Evolutionary conservation across 2,329 filamentous ascomycete species (phyloP), one percentile per base, ranked within the genome.

Genomic region (Fusarium hainanense): DNA sequence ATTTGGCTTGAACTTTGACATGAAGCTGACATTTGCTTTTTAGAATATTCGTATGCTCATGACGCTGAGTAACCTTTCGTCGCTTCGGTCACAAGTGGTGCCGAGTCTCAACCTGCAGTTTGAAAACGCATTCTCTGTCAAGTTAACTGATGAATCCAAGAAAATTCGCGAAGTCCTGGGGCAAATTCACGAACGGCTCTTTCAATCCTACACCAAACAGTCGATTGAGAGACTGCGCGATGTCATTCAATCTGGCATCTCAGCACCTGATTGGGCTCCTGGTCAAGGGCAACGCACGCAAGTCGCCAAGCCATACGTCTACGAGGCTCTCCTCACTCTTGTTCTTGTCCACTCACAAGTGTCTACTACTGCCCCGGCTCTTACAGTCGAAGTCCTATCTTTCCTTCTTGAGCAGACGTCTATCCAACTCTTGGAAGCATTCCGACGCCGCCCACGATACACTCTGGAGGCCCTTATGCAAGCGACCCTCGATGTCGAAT

Each of bases 401-500:
- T 92, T 95, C 78, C 87, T 98, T 32, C 89, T 98, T 41, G 94
- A 97, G 77, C 89, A 94, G 75, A 87, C 92, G 13, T 95, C 92
- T 13, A 83, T 87, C 8, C 90, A 94, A 66, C 89, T 98, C n/a
- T 89, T 98, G 18, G 87, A 91, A 28, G 90, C 93, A 0, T 97
- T 98, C 84, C 83, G 82, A 84, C 87, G 78, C 37, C 89, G 91
- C 9, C 79, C 85, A 7, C 84, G 84, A 21, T 98, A 96, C 81
- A 87, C 89, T 3, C 89, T 99, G 1, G 85, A 91, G 7, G 91
- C 92, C 9, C 87, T 99, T 52, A 97, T 98, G 90, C 97, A 99
- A 81, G 97, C 97, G 3, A 99, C 96, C 0, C 88, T 99, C 2
- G 96, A 99, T 76, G 94, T 98, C 3, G 96, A 99, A 80, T 98